Base-by-base conservation (phyloP, 805 yeast species). In the Sugiyamaella smithiae region DNA sequence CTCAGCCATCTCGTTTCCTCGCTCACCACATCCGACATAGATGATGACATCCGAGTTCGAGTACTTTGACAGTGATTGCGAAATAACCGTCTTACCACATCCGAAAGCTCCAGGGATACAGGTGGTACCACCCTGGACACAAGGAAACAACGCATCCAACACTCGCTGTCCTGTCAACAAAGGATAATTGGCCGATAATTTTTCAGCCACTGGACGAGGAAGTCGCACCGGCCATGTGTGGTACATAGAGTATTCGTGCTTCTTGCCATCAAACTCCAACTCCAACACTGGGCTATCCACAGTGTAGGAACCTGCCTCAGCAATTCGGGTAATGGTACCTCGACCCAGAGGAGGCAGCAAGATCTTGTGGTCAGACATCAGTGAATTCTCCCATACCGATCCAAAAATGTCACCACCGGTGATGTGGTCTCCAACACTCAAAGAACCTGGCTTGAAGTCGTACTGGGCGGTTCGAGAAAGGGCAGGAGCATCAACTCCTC, bases 21-120 rank as follows among this genome's bases (percentile, higher is more conserved):
- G 72, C 75, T 91, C 99, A 66, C 98, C 98, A 68, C 87, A 76
- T 69, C 98, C 99, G 48, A 88, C 96, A 65, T 93, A 93, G 65
- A 91, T 85, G 67, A 93, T 93, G 50, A 88, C 85, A 69, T 93
- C 99, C 17, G 98, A 93, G 79, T 93, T 93, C 52, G 99, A 93
- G 73, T 83, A 93, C 71, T 93, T 93, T 57, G 98, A 91, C 67
- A 93, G 77, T 1, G 98, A 88, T 75, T 91, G 99, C 24, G 99
- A 91, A 67, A 91, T 91, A 63, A 91, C 99, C 9, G 99, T 91
- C 69, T 90, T 93, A 71, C 99, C 99, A 73, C 98, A 93, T 57
- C 99, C 99, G 63, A 93, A 93, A 56, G 99, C 99, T 74, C 99
- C 99, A 41, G 99, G 99, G 69, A 93, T 93, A 85, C 99, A 95